phyloP scores from a whole-genome alignment of 2,329 filamentous ascomycete species.

The Fusarium sp. region DNA sequence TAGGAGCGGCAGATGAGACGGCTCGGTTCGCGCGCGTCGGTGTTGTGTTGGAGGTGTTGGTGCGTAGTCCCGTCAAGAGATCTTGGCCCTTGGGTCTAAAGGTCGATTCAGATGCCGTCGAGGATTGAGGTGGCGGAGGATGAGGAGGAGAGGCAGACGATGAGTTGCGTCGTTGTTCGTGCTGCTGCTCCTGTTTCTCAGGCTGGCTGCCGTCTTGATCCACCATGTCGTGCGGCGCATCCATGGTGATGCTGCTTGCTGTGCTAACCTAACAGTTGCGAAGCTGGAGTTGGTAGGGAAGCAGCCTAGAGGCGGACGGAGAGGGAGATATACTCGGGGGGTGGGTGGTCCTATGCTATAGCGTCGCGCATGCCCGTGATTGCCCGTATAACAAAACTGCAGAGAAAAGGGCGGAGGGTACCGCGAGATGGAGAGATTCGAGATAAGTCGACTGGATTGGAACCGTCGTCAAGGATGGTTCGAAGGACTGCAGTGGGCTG shows the following conservation, averaged over 20 bases:
- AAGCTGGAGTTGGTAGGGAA: conserved; percentile 10
- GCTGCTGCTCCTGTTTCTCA: conserved; percentile 11
- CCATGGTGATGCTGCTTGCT: conserved; percentile 38
- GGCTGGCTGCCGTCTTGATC: conserved; percentile 15
- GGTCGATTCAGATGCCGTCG: conserved; percentile 30
- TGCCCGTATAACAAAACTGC: conserved; percentile 1
- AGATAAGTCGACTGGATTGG: not conserved
- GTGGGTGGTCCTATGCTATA: conserved; percentile 23
- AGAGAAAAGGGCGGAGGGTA: not conserved
- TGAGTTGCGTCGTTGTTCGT: not conserved
- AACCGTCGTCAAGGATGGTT: conserved; percentile 21
- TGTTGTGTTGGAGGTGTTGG: conserved; percentile 7
- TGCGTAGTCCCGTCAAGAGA: conserved; percentile 12
- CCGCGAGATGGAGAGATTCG: not conserved
- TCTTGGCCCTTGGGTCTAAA: conserved; percentile 5
- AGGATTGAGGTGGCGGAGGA: conserved; percentile 21
- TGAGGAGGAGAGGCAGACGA: not conserved
- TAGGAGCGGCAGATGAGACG: conserved; percentile 29
- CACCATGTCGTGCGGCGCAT: conserved; percentile 33
- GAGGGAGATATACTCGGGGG: conserved; percentile 15
- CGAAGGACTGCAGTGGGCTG: conserved; percentile 8
- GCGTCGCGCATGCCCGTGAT: conserved; percentile 40
- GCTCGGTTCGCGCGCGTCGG: conserved; percentile 25
- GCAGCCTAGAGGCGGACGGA: conserved; percentile 12
- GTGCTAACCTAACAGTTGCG: conserved; percentile 34